Evolutionary conservation across 225 moss, liverwort and hornwort species (phyloP), one percentile per base, ranked within the genome.

Genomic region (Takakia lepidozioides): DNA sequence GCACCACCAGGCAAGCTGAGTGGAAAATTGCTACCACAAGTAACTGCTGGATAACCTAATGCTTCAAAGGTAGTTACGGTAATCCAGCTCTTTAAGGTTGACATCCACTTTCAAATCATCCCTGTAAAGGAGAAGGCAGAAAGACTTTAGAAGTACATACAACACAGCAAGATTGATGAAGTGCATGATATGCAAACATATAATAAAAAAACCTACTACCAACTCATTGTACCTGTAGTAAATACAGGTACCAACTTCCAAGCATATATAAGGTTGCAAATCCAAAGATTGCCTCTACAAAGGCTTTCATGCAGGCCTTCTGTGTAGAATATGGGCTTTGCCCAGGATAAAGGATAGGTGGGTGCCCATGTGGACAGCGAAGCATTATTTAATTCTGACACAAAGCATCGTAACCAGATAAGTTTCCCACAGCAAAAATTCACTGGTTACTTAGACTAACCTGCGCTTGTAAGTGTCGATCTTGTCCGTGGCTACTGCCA

Each of bases 401-500:
- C 2, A 18, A 40, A 20, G 8, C 13, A n/a, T n/a, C n/a, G n/a
- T n/a, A n/a, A n/a, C n/a, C n/a, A 19, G 17, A n/a, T n/a, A n/a
- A n/a, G n/a, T n/a, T n/a, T n/a, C n/a, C n/a, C n/a, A n/a, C n/a
- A n/a, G n/a, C n/a, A n/a, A n/a, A n/a, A n/a, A n/a, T n/a, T n/a
- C n/a, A n/a, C n/a, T n/a, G n/a, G n/a, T n/a, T n/a, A n/a, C n/a
- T n/a, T n/a, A n/a, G n/a, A n/a, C 48, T 23, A 61, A 79, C 88
- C 88, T 84, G 75, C 87, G 89, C 75, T 95, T 95, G 67, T 74
- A 95, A 1, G 86, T 90, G 6, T 87, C 87, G 28, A 95, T 90
- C 72, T 63, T 87, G 17, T 86, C 82, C 58, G 71, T 68, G 19
- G 90, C 84, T 48, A 77, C 75, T 44, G 59, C 77, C 29, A 67